phyloP scores from a whole-genome alignment of 2,329 filamentous ascomycete species.

The Apiospora arundinis region DNA sequence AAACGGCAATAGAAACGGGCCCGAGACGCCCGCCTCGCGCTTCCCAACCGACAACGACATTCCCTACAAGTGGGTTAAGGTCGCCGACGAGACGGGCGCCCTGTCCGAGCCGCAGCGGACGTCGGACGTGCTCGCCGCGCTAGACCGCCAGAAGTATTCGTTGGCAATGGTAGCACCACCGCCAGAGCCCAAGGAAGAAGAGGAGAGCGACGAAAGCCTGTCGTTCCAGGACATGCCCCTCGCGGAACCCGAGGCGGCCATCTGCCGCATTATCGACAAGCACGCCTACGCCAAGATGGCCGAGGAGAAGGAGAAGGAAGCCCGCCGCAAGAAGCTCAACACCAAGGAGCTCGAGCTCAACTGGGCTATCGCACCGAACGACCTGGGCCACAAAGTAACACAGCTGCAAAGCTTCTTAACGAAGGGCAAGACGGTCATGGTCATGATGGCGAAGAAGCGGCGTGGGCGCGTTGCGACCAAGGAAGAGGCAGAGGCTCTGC shows the following conservation, averaged over 20 bases:
- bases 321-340: constrained; percentile 52
- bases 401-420: constrained; percentile 72
- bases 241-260: constrained; percentile 46
- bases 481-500: constrained; percentile 66
- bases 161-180: constrained; percentile 40
- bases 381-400: constrained; percentile 74
- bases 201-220: constrained; percentile 19
- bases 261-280: constrained; percentile 76
- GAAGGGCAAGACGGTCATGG: constrained; percentile 78
- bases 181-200: constrained; percentile 12
- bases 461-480: constrained; percentile 63
- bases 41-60: constrained; percentile 56
- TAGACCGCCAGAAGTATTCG: constrained; percentile 30
- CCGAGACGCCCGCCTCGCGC: constrained; percentile 5
- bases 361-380: constrained; percentile 82
- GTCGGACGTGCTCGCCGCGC: constrained; percentile 26
- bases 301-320: constrained; percentile 48
- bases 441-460: constrained; percentile 73
- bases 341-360: constrained; percentile 86
- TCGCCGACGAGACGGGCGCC: constrained; percentile 35
- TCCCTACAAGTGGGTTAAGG: constrained; percentile 39
- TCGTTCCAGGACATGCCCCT: neutral
- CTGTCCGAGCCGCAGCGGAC: constrained; percentile 35
- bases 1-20: constrained; percentile 38
- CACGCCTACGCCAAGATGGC: constrained; percentile 44